Percentiles rank a stretch among this genome's conserved stretches.
phyloP scores from a whole-genome alignment of 208 protist species.

The Trichomonas vaginalis region DNA sequence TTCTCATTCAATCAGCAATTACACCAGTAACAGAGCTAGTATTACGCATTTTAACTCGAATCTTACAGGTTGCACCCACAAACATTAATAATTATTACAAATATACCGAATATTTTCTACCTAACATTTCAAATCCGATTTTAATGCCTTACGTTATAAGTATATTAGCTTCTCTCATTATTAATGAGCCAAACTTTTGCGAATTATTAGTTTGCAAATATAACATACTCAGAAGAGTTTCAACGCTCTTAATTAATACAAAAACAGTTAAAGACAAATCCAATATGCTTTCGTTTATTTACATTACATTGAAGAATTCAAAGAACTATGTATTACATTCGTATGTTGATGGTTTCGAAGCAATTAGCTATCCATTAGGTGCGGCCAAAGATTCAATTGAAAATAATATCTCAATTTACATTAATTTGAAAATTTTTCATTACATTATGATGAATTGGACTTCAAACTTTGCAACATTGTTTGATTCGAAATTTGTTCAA shows the following conservation, averaged over 20 bases:
- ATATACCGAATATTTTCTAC: not conserved
- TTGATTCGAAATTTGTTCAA: not conserved
- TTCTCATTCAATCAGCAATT: not conserved
- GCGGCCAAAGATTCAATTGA: not conserved
- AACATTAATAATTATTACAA: not conserved
- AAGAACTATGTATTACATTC: not conserved
- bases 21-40: not conserved
- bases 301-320: not conserved
- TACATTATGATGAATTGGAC: not conserved
- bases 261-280: not conserved
- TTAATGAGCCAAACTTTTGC: not conserved
- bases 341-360: not conserved
- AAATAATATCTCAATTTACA: not conserved
- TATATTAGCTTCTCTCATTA: not conserved
- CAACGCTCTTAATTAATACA: not conserved
- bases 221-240: not conserved
- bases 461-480: not conserved
- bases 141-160: not conserved
- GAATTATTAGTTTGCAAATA: not conserved
- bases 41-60: not conserved
- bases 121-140: not conserved
- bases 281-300: not conserved
- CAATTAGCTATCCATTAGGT: not conserved
- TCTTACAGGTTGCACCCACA: not conserved
- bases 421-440: not conserved